Conservation (phyloP, 148 eudicot genomes). For the Amaranthus cruentus region DNA sequence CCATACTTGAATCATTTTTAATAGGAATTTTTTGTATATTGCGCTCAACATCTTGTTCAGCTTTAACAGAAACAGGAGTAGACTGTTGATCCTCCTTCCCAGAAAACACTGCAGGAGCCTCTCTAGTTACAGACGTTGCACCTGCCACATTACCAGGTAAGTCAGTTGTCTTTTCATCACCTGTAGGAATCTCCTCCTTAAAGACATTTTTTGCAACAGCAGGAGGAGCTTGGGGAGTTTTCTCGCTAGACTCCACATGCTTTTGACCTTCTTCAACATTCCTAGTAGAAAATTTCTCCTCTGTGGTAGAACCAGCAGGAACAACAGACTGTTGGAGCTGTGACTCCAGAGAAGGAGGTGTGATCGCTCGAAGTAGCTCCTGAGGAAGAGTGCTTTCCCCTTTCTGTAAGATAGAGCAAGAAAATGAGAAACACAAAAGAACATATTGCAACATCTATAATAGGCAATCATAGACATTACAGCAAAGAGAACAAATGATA, state of each 20-base stretch:
- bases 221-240: slow-evolving; percentile 38
- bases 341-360: slow-evolving; percentile 77
- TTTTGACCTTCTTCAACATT: slow-evolving; percentile 43
- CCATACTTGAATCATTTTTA: slow-evolving; percentile 41
- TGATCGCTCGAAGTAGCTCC: slow-evolving; percentile 75
- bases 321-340: slow-evolving; percentile 50
- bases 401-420: slow-evolving; percentile 49
- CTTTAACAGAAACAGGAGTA: slow-evolving; percentile 39
- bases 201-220: slow-evolving; percentile 26
- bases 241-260: slow-evolving; percentile 50
- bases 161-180: slow-evolving; percentile 45
- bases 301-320: slow-evolving; percentile 43
- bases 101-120: slow-evolving; percentile 37
- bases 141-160: slow-evolving; percentile 35
- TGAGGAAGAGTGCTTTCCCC: slow-evolving; percentile 86
- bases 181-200: slow-evolving; percentile 47
- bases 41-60: slow-evolving; percentile 56
- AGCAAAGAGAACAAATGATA: neutral
- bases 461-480: neutral
- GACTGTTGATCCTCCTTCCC: slow-evolving; percentile 55
- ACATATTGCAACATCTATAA: slow-evolving; percentile 5
- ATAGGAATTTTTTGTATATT: slow-evolving; percentile 39
- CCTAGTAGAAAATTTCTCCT: slow-evolving; percentile 47
- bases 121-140: slow-evolving; percentile 37
- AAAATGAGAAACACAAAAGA: slow-evolving; percentile 12